Conservation (phyloP, 805 yeast genomes). For the Wickerhamiella sergipiensis region DNA sequence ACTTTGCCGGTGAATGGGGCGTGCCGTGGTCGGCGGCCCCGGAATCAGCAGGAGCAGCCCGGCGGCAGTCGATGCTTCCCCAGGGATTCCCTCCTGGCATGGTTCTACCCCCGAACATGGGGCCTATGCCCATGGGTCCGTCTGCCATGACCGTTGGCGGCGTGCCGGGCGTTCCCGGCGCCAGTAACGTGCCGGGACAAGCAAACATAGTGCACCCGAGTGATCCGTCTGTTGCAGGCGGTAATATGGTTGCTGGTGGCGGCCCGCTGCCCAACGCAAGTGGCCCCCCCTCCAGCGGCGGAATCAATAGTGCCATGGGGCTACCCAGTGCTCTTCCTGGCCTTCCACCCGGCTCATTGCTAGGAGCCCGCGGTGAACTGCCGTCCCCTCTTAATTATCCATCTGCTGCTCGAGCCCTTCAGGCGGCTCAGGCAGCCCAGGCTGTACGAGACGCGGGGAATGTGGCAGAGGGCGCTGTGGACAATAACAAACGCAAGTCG, state of each 20-base stretch:
- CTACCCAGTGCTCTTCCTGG: conserved; percentile 1
- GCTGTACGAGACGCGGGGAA: background rate
- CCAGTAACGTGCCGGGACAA: conserved; percentile 5
- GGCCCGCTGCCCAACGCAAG: background rate
- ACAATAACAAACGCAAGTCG: background rate
- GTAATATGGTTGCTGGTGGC: background rate
- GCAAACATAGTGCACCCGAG: background rate
- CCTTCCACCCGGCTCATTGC: background rate
- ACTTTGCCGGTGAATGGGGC: conserved; percentile 50
- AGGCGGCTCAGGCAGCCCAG: background rate
- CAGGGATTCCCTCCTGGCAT: background rate
- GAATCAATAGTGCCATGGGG: background rate
- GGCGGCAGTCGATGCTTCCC: background rate
- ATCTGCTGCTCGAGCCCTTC: background rate
- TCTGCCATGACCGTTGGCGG: background rate
- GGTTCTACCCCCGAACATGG: background rate
- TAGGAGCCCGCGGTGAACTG: background rate
- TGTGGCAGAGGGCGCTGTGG: background rate
- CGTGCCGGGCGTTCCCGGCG: background rate
- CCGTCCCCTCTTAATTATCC: background rate
- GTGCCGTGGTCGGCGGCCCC: conserved; percentile 16
- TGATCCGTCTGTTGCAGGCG: background rate
- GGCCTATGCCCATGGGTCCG: background rate
- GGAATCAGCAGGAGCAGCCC: conserved; percentile 3
- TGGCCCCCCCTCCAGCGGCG: background rate